Evolutionary conservation across 495 filamentous ascomycete species (phyloP).

Genomic region (Astrothelium subdiscretum): DNA sequence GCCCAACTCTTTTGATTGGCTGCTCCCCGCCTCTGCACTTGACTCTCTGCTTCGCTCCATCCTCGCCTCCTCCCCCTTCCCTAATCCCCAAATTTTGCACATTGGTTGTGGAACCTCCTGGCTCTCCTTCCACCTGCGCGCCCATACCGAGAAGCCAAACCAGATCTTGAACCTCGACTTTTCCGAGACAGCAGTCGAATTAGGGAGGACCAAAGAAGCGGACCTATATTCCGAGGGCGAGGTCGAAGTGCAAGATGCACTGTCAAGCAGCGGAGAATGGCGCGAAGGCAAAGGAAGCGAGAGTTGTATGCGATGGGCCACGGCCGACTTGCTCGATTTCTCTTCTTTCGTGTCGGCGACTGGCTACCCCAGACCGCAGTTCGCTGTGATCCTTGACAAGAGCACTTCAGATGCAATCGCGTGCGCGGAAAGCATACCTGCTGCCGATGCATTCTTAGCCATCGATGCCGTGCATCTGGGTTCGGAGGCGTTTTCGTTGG

Average conservation of each 20-base stretch:
- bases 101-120: conserved; percentile 21
- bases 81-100: conserved; percentile 15
- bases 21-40: conserved; percentile 14
- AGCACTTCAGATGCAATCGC: conserved; percentile 20
- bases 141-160: conserved; percentile 10
- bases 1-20: conserved; percentile 20
- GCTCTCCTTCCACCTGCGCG: conserved; percentile 19
- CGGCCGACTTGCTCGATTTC: conserved; percentile 15
- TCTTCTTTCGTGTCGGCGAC: conserved; percentile 5
- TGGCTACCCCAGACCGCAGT: not conserved
- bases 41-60: conserved; percentile 13
- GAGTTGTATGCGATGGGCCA: conserved; percentile 14
- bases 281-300: not conserved
- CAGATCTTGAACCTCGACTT: conserved; percentile 22
- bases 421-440: conserved; percentile 14
- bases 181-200: conserved; percentile 14
- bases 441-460: conserved; percentile 8
- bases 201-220: conserved; percentile 13
- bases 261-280: not conserved
- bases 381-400: conserved; percentile 17
- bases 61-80: not conserved
- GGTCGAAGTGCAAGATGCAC: not conserved
- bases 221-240: conserved; percentile 9
- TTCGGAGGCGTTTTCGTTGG: not conserved
- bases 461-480: not conserved